Percentiles rank a stretch among this genome's conserved stretches.
These are phyloP conservation scores for Torulaspora delbrueckii DNA, from an alignment of 805 yeast species.

Conservation along the genomic window DNA sequence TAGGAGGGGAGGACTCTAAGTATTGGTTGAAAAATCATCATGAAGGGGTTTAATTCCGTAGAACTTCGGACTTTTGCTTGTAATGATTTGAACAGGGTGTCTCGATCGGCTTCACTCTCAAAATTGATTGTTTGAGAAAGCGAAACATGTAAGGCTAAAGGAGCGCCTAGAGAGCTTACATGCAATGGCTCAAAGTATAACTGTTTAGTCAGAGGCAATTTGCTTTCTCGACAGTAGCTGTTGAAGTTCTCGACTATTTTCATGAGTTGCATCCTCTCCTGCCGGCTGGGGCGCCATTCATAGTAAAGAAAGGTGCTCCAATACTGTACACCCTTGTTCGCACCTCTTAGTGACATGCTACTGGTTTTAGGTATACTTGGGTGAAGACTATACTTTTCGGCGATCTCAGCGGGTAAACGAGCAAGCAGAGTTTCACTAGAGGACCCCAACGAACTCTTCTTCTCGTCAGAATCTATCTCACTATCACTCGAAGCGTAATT, in stretches of 20 bases:
- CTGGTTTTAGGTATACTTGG: slow-evolving; percentile 16
- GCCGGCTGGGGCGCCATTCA: slow-evolving; percentile 23
- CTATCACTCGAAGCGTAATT: slow-evolving; percentile 16
- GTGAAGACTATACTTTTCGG: slow-evolving; percentile 25
- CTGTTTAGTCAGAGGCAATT: neutral
- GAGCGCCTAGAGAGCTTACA: slow-evolving; percentile 26
- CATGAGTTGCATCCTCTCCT: slow-evolving; percentile 17
- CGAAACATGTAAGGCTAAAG: slow-evolving; percentile 29
- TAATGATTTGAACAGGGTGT: slow-evolving; percentile 9
- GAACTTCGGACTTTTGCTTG: neutral
- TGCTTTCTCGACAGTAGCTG: slow-evolving; percentile 1
- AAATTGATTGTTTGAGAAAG: slow-evolving; percentile 17
- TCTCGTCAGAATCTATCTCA: slow-evolving; percentile 16
- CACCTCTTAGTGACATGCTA: neutral
- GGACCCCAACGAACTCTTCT: slow-evolving; percentile 1
- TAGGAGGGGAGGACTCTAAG: slow-evolving; percentile 8
- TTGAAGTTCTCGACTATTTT: slow-evolving; percentile 11
- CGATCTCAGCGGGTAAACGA: slow-evolving; percentile 18
- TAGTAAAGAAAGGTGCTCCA: slow-evolving; percentile 25
- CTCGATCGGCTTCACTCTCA: slow-evolving; percentile 11
- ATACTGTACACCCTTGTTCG: neutral
- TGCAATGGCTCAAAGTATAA: slow-evolving; percentile 24
- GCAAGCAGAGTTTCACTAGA: slow-evolving; percentile 9
- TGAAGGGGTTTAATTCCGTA: slow-evolving; percentile 1
- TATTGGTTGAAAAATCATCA: slow-evolving; percentile 6